Conservation (phyloP, 2,329 filamentous ascomycete genomes). For the Ilyonectria destructans region DNA sequence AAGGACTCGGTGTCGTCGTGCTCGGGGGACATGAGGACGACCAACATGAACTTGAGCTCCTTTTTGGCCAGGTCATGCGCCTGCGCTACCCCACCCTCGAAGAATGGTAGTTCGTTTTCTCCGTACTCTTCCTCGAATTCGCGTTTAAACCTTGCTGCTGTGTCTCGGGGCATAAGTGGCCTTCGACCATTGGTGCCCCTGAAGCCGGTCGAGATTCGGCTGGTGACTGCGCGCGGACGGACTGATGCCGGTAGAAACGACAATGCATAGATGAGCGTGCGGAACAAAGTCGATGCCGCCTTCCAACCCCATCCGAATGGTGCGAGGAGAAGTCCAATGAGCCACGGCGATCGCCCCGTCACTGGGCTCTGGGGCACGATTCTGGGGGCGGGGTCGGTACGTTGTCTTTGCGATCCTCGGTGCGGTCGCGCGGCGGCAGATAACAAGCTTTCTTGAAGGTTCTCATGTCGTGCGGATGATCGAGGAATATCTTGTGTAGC, state of each 20-base stretch:
- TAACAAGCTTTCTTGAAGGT: constrained; percentile 75
- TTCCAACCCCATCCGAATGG: constrained; percentile 87
- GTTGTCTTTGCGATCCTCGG: constrained; percentile 47
- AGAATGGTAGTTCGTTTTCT: constrained; percentile 79
- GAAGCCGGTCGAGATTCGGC: constrained; percentile 66
- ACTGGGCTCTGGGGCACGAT: constrained; percentile 85
- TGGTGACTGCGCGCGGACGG: constrained; percentile 69
- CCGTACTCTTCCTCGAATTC: constrained; percentile 98
- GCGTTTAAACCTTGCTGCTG: constrained; percentile 88
- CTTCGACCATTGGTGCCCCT: constrained; percentile 79
- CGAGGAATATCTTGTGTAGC: constrained; percentile 76
- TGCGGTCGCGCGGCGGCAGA: constrained; percentile 47
- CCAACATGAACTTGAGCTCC: constrained; percentile 92
- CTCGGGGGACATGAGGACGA: constrained; percentile 90
- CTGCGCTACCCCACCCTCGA: constrained; percentile 92
- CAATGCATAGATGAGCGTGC: constrained; percentile 83
- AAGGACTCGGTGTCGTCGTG: constrained; percentile 93
- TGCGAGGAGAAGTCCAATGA: constrained; percentile 84
- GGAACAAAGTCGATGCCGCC: constrained; percentile 78
- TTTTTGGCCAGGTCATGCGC: constrained; percentile 92
- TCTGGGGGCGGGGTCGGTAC: constrained; percentile 81
- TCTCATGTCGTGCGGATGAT: constrained; percentile 79
- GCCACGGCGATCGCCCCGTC: constrained; percentile 79
- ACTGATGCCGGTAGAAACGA: constrained; percentile 83
- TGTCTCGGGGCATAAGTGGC: constrained; percentile 87